These are phyloP conservation scores for Solanum sparsipilum DNA, from an alignment of 257 asterid species.

Conservation along the genomic window DNA sequence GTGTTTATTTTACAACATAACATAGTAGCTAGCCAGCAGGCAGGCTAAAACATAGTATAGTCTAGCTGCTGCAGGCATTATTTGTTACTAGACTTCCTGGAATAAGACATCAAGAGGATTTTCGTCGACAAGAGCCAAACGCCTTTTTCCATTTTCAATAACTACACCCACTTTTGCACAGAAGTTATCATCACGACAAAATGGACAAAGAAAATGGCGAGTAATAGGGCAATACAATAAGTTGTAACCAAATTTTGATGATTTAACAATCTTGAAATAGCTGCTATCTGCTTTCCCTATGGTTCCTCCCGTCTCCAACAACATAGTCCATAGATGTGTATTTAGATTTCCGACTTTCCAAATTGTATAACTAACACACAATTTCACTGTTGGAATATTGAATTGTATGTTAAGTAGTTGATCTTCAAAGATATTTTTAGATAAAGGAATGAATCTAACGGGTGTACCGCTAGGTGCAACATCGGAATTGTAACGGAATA, in stretches of 20 bases:
- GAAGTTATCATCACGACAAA: no score
- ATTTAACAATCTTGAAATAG: background rate
- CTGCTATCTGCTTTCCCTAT: background rate
- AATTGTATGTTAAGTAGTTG: background rate
- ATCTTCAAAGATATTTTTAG: background rate
- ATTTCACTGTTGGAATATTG: background rate
- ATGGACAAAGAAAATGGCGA: no score
- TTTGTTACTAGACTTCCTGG: background rate
- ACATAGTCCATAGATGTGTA: rapidly evolving
- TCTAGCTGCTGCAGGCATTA: background rate
- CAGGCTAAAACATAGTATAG: background rate
- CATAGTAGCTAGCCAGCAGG: no score
- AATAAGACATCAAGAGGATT: background rate
- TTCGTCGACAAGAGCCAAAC: background rate
- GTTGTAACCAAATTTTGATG: background rate
- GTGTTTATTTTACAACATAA: background rate
- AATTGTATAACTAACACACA: background rate
- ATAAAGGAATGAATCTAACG: background rate
- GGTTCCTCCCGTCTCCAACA: background rate
- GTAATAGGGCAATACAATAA: background rate
- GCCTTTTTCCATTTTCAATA: background rate
- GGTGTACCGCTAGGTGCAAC: background rate
- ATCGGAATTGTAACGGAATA: background rate
- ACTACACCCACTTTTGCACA: background rate
- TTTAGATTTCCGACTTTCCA: background rate